Base-by-base conservation (phyloP, 2,329 filamentous ascomycete species). In the Diaporthe helianthi region DNA sequence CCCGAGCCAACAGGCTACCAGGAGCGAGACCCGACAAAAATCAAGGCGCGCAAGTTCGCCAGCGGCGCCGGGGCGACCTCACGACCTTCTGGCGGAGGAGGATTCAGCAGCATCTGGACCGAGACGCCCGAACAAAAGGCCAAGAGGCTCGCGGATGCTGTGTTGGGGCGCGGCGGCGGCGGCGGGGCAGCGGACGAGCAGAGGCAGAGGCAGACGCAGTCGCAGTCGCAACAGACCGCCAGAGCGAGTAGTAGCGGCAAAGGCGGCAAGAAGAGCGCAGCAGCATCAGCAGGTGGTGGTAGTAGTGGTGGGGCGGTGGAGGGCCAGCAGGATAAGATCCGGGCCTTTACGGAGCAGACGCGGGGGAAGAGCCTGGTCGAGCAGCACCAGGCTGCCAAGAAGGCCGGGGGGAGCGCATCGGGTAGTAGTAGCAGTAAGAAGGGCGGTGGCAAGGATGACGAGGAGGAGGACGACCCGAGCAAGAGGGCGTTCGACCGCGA, bases 51-150 rank as follows among this genome's bases (percentile, higher is more conserved):
- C 71, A 94, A 93, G 73, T 98, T 98, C 83, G 90, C 93, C 64
- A 92, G 91, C 46, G 86, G 87, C 15, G 67, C 61, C 19, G 64
- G 60, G 17, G 69, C 67, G 29, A 52, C 69, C 7, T 53, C 69
- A 33, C 47, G 69, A 38, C 53, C 68, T 4, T 81, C 82, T 15
- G 79, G 79, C 4, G 75, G 78, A 0, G 36, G 36, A 12, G 82
- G 82, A 71, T 85, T 93, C 54, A 86, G 87, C 76, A 89, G 88
- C 26, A 89, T 95, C 52, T 98, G 95, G 95, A 94, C 93, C 0
- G 95, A 98, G 79, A 97, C 93, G 10, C 92, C 93, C 0, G 92
- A 95, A 77, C 88, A 98, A 80, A 97, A 97, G 79, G 88, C 92
- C 69, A 90, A 91, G 79, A 86, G 93, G 47, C 81, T 98, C 26